Percentiles rank a stretch among this genome's conserved stretches.
Conservation (phyloP, 1,139 yeast genomes). For the Candida mesenterica region DNA sequence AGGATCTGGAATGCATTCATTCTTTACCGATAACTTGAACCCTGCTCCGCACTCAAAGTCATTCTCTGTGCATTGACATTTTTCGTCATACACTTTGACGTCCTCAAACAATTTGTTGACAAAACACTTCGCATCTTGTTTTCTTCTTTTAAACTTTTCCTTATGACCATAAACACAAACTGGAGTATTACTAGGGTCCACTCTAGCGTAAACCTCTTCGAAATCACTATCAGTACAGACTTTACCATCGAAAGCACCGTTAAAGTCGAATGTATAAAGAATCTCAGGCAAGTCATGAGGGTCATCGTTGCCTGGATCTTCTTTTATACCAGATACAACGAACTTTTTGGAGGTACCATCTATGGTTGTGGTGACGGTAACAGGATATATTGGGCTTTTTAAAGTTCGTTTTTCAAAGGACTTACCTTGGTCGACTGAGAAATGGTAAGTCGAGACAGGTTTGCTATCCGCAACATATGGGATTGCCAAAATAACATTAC, state of each 20-base stretch:
- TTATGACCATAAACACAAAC: slow-evolving; percentile 73
- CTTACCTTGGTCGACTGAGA: slow-evolving; percentile 73
- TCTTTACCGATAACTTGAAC: slow-evolving; percentile 38
- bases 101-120: slow-evolving; percentile 62
- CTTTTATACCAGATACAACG: slow-evolving; percentile 47
- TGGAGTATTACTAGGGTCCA: slow-evolving; percentile 47
- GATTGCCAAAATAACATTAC: slow-evolving; percentile 68
- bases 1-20: slow-evolving; percentile 58
- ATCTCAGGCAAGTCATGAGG: slow-evolving; percentile 17
- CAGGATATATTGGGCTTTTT: slow-evolving; percentile 48
- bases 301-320: slow-evolving; percentile 22
- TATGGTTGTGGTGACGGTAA: slow-evolving; percentile 54
- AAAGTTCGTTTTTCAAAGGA: slow-evolving; percentile 57
- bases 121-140: slow-evolving; percentile 65
- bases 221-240: slow-evolving; percentile 56
- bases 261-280: slow-evolving; percentile 58
- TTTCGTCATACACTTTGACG: slow-evolving; percentile 50
- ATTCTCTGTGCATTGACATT: slow-evolving; percentile 61
- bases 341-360: slow-evolving; percentile 73
- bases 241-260: slow-evolving; percentile 52
- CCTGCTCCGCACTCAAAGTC: slow-evolving; percentile 79
- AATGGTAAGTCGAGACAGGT: slow-evolving; percentile 37
- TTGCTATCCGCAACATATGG: slow-evolving; percentile 30
- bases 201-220: slow-evolving; percentile 68
- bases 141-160: slow-evolving; percentile 68